Percentiles rank a stretch among this genome's conserved stretches.
These are phyloP conservation scores for Henckelia pumila DNA, from an alignment of 257 asterid genomes.

Conservation along the genomic window DNA sequence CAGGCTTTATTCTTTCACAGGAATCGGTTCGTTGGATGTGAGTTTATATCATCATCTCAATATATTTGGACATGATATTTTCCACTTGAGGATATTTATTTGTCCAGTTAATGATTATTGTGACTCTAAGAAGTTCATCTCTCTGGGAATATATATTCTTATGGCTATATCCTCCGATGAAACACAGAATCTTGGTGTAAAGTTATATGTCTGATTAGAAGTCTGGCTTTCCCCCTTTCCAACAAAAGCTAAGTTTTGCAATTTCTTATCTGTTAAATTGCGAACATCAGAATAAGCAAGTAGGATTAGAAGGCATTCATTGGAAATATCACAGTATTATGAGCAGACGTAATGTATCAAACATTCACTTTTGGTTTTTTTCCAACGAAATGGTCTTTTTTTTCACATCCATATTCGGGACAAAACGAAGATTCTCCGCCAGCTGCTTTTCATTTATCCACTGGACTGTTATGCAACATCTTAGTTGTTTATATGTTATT, in stretches of 20 bases:
- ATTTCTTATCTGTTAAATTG: conserved; percentile 9
- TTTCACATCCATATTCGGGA: conserved; percentile 1
- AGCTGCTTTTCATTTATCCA: neutral
- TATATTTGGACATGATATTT: neutral
- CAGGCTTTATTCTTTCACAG: conserved; percentile 92
- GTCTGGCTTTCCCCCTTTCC: neutral
- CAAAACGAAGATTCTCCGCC: neutral
- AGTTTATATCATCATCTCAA: conserved; percentile 25
- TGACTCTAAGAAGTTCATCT: conserved; percentile 1
- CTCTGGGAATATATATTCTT: neutral
- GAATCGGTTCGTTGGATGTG: conserved; percentile 86
- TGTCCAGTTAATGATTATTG: neutral
- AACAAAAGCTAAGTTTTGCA: neutral
- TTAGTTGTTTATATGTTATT: conserved; percentile 19
- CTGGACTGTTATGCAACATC: conserved; percentile 14
- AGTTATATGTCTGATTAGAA: conserved; percentile 11
- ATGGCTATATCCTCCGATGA: conserved; percentile 3
- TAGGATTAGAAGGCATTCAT: conserved; percentile 12
- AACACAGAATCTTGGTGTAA: neutral
- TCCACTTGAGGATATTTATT: conserved; percentile 2
- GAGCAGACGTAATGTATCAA: conserved; percentile 7
- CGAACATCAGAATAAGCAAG: conserved; percentile 12
- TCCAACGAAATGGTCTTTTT: neutral
- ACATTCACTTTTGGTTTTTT: conserved; percentile 8
- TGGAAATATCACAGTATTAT: neutral